Evolutionary conservation across 495 filamentous ascomycete species (phyloP).

Genomic region (Xylaria grammica): DNA sequence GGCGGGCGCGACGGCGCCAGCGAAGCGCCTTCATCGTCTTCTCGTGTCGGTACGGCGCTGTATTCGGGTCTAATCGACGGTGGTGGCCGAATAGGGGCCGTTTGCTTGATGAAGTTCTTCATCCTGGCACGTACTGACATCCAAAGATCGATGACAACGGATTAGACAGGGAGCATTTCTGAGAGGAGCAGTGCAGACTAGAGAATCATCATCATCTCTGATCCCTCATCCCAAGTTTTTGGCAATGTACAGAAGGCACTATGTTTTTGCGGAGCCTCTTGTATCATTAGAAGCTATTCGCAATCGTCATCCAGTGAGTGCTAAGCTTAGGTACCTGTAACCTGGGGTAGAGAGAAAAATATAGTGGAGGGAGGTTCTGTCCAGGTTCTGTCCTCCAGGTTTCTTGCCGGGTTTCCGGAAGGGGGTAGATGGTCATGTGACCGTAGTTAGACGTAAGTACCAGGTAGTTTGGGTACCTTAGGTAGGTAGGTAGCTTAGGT

Average conservation of each 20-base stretch:
- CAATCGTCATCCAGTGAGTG: too few relatives aligned
- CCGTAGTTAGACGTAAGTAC: too few relatives aligned
- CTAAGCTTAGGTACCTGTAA: too few relatives aligned
- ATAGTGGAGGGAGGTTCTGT: too few relatives aligned
- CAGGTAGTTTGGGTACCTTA: too few relatives aligned
- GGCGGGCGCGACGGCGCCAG: background rate
- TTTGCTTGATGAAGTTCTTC: slow-evolving; percentile 28
- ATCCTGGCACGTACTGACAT: background rate
- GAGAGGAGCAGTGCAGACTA: background rate
- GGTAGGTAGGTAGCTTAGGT: too few relatives aligned
- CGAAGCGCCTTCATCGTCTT: background rate
- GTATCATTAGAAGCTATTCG: background rate
- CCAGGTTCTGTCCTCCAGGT: too few relatives aligned
- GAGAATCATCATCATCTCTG: background rate
- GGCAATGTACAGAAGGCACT: too few relatives aligned
- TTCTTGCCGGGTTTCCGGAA: too few relatives aligned
- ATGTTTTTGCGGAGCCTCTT: too few relatives aligned
- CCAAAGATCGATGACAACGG: background rate
- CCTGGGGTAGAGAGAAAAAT: too few relatives aligned
- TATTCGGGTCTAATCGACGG: slow-evolving; percentile 5
- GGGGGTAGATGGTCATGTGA: too few relatives aligned
- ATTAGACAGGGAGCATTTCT: background rate
- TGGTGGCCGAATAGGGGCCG: slow-evolving; percentile 29
- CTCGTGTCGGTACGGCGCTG: background rate
- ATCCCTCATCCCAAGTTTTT: background rate